Conservation (phyloP, 2,329 filamentous ascomycete species). For the Microdochium paspali region DNA sequence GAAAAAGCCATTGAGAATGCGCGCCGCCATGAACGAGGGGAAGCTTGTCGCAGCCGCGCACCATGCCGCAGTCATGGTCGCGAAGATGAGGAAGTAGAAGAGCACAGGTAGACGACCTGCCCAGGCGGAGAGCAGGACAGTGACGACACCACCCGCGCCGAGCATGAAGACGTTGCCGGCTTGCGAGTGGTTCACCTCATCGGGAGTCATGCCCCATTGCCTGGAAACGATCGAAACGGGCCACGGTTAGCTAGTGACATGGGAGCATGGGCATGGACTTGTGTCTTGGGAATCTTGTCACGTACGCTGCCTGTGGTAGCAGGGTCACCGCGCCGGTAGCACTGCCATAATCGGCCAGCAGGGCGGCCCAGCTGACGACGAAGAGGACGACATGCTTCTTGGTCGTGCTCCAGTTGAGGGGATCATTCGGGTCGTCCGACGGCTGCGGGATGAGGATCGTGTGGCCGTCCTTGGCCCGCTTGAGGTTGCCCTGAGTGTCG, state of each 20-base stretch:
- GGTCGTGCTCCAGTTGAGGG: conserved; percentile 47
- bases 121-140: conserved; percentile 29
- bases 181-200: conserved; percentile 39
- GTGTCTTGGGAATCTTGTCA: conserved; percentile 1
- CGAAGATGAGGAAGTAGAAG: conserved; percentile 27
- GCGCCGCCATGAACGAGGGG: conserved; percentile 36
- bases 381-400: conserved; percentile 39
- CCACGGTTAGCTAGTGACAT: not conserved
- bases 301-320: conserved; percentile 30
- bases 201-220: conserved; percentile 36
- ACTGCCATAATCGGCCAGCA: conserved; percentile 39
- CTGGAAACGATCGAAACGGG: conserved; percentile 7
- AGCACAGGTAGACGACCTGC: conserved; percentile 33
- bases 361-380: conserved; percentile 34
- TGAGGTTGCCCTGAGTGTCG: conserved; percentile 10
- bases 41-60: conserved; percentile 33
- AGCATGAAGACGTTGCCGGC: conserved; percentile 44
- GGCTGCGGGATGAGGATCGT: conserved; percentile 64
- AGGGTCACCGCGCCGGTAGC: conserved; percentile 33
- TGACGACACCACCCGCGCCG: conserved; percentile 28
- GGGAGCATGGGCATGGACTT: not conserved
- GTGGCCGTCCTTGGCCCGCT: conserved; percentile 27
- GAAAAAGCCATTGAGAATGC: conserved; percentile 39
- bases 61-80: conserved; percentile 30
- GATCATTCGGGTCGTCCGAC: conserved; percentile 84